Evolutionary conservation across 1,139 yeast genomes (phyloP).

Genomic region (Yamadazyma aaseri): DNA sequence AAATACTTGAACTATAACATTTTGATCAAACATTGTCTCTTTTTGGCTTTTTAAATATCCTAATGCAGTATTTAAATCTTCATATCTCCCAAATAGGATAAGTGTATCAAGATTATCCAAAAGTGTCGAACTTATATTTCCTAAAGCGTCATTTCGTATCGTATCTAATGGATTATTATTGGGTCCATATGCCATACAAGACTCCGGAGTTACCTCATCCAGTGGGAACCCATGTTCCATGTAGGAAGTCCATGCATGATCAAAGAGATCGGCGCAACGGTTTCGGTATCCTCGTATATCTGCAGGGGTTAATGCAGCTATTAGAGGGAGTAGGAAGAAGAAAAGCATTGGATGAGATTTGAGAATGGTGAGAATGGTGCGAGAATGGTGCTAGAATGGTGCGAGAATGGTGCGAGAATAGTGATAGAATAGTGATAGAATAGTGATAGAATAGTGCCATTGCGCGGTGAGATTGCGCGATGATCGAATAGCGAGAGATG

Average conservation of each 20-base stretch:
- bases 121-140: constrained; percentile 76
- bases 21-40: constrained; percentile 51
- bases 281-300: constrained; percentile 27
- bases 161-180: constrained; percentile 57
- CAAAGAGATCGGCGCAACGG: constrained; percentile 63
- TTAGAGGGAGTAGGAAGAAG: not conserved
- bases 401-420: too few relatives aligned
- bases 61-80: constrained; percentile 51
- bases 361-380: too few relatives aligned
- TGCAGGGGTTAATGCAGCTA: constrained; percentile 1
- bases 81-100: constrained; percentile 66
- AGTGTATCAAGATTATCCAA: constrained; percentile 80
- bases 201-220: constrained; percentile 77
- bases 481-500: too few relatives aligned
- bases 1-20: constrained; percentile 80
- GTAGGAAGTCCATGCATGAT: constrained; percentile 79
- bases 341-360: too few relatives aligned
- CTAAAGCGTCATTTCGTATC: constrained; percentile 78
- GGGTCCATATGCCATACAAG: constrained; percentile 69
- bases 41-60: constrained; percentile 37
- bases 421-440: too few relatives aligned
- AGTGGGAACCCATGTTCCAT: constrained; percentile 71
- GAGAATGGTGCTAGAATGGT: too few relatives aligned
- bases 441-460: too few relatives aligned
- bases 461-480: too few relatives aligned